A percentile compares a stretch with the other conserved stretches of the same genome.
Evolutionary conservation across 2,329 filamentous ascomycete species (phyloP).

Genomic region (Knoxdaviesia capensis): DNA sequence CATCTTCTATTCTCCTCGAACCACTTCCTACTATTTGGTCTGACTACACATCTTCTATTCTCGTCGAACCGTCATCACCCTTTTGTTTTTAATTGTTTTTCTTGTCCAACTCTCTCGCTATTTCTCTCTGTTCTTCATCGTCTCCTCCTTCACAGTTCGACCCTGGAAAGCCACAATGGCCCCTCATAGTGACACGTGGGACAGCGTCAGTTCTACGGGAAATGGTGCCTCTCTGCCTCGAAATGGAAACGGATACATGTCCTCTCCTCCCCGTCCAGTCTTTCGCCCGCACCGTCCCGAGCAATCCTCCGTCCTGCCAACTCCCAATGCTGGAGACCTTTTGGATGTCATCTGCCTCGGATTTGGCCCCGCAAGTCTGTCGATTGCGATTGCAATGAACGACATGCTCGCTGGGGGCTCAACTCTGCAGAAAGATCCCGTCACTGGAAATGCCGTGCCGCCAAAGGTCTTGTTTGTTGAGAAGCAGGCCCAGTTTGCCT

Average conservation of each 20-base stretch:
- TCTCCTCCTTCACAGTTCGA: background rate
- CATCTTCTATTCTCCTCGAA: too few relatives aligned
- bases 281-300: background rate
- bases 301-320: constrained; percentile 22
- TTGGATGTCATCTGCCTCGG: constrained; percentile 81
- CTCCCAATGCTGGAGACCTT: constrained; percentile 38
- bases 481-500: constrained; percentile 64
- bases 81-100: too few relatives aligned
- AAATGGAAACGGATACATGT: background rate
- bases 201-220: too few relatives aligned
- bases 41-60: too few relatives aligned
- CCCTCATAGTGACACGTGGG: constrained; percentile 5
- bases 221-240: too few relatives aligned
- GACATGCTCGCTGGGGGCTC: constrained; percentile 43
- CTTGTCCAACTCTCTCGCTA: background rate
- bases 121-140: background rate
- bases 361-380: constrained; percentile 79
- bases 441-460: constrained; percentile 9
- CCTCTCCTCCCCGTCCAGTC: background rate
- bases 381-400: constrained; percentile 74
- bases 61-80: too few relatives aligned
- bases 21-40: too few relatives aligned
- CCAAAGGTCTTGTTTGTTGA: constrained; percentile 77
- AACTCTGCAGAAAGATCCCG: constrained; percentile 11
- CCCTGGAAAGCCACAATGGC: constrained; percentile 4